These are phyloP conservation scores for Chaetomium fimeti DNA, from an alignment of 495 filamentous ascomycete genomes.

Conservation along the genomic window DNA sequence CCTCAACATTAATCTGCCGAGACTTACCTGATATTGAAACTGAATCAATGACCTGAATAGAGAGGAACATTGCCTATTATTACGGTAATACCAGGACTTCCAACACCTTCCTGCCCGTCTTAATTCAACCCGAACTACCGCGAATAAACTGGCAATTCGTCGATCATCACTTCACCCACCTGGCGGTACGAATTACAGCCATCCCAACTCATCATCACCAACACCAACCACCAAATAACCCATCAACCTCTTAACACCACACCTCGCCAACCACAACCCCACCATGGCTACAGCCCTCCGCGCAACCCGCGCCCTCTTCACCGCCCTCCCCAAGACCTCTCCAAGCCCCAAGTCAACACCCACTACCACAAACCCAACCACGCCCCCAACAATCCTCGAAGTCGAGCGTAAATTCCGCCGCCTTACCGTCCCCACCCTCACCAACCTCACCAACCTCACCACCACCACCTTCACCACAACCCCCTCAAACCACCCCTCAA, in stretches of 20 bases:
- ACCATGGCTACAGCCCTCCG: constrained; percentile 5
- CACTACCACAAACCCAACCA: neutral
- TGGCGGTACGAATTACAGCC: too few species aligned
- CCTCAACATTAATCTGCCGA: too few species aligned
- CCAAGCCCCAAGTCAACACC: neutral
- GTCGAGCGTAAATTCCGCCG: constrained; percentile 42
- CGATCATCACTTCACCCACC: too few species aligned
- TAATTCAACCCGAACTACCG: too few species aligned
- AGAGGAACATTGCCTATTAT: too few species aligned
- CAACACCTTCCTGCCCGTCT: too few species aligned
- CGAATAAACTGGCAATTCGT: too few species aligned
- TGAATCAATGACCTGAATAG: too few species aligned
- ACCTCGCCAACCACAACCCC: neutral
- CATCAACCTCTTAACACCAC: neutral
- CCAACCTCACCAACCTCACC: neutral
- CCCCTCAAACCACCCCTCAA: constrained; percentile 1
- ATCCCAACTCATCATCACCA: too few species aligned
- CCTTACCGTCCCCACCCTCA: constrained; percentile 26
- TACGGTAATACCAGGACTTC: too few species aligned
- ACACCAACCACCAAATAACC: too few species aligned
- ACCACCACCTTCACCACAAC: neutral
- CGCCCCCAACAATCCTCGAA: constrained; percentile 30
- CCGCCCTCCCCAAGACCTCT: neutral
- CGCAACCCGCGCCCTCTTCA: constrained; percentile 9
- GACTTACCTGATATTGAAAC: too few species aligned